phyloP scores from a whole-genome alignment of 2,329 filamentous ascomycete genomes.

The Fusarium veterinarium region DNA sequence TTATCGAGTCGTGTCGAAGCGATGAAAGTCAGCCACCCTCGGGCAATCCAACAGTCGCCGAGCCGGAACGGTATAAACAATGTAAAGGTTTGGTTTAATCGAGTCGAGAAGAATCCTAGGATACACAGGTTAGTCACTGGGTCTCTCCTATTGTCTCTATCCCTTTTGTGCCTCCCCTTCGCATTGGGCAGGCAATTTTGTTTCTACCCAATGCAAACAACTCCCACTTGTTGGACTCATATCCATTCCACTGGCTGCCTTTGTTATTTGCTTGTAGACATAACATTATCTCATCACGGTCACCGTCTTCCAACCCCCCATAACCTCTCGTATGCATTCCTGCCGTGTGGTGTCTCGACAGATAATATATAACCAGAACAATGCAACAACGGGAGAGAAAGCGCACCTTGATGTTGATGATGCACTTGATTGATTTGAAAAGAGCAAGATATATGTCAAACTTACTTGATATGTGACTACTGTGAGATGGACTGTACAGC shows the following conservation, averaged over 20 bases:
- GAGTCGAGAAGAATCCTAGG: slow-evolving; percentile 11
- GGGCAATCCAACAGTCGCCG: slow-evolving; percentile 10
- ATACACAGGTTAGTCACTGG: slow-evolving; percentile 29
- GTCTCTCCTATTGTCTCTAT: slow-evolving; percentile 4
- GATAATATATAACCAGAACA: neutral
- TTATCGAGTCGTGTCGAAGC: slow-evolving; percentile 20
- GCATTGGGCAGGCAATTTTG: slow-evolving; percentile 1
- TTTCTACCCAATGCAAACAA: slow-evolving; percentile 8
- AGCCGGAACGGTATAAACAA: slow-evolving; percentile 10
- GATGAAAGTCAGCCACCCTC: slow-evolving; percentile 2
- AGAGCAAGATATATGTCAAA: neutral
- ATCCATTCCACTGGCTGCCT: neutral
- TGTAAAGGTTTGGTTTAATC: slow-evolving; percentile 18
- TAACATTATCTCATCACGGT: neutral
- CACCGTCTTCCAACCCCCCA: neutral
- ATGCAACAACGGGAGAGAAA: neutral
- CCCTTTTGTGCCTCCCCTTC: slow-evolving; percentile 6
- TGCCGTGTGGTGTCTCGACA: neutral
- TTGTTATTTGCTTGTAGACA: neutral
- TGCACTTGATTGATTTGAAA: neutral
- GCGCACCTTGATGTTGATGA: neutral
- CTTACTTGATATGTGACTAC: slow-evolving; percentile 9
- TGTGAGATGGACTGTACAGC: neutral
- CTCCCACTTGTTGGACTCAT: neutral
- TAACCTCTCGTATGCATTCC: neutral